A percentile compares a stretch with the other conserved stretches of the same genome.
Evolutionary conservation across 495 filamentous ascomycete genomes (phyloP).

Genomic region (Penicillium canescens): DNA sequence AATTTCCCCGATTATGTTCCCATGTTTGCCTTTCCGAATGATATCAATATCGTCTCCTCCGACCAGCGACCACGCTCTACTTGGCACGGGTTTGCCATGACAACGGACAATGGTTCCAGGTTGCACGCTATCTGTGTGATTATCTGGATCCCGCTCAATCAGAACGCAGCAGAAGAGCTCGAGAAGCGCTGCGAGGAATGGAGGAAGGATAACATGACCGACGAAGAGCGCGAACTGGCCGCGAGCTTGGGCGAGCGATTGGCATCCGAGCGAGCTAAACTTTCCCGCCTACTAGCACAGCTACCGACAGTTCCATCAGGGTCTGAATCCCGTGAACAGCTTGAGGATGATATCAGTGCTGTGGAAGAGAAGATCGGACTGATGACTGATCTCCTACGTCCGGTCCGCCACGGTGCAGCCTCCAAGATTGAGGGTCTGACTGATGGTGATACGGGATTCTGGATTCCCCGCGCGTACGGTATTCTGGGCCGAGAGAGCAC

Average conservation of each 20-base stretch:
- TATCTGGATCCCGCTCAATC: constrained; percentile 87
- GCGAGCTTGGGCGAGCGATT: constrained; percentile 89
- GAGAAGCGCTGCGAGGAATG: constrained; percentile 92
- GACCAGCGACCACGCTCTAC: constrained; percentile 91
- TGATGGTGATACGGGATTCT: constrained; percentile 92
- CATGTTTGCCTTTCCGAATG: constrained; percentile 99
- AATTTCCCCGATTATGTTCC: constrained; percentile 96
- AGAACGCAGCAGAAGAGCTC: constrained; percentile 78
- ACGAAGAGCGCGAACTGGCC: constrained; percentile 91
- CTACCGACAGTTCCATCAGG: constrained; percentile 79
- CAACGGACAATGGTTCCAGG: constrained; percentile 84
- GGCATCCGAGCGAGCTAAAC: constrained; percentile 83
- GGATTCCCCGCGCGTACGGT: constrained; percentile 93
- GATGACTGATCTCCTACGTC: constrained; percentile 93
- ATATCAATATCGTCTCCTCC: constrained; percentile 92
- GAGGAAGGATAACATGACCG: constrained; percentile 92
- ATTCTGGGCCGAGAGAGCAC: constrained; percentile 83
- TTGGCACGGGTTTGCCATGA: constrained; percentile 99
- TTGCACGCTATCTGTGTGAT: constrained; percentile 90
- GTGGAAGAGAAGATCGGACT: constrained; percentile 96
- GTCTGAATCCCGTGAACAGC: constrained; percentile 72
- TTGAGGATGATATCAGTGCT: constrained; percentile 92
- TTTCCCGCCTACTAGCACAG: constrained; percentile 82
- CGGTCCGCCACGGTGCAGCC: constrained; percentile 89
- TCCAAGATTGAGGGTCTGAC: constrained; percentile 97